Evolutionary conservation across 2,329 filamentous ascomycete species (phyloP).

Genomic region (Claviceps capensis): DNA sequence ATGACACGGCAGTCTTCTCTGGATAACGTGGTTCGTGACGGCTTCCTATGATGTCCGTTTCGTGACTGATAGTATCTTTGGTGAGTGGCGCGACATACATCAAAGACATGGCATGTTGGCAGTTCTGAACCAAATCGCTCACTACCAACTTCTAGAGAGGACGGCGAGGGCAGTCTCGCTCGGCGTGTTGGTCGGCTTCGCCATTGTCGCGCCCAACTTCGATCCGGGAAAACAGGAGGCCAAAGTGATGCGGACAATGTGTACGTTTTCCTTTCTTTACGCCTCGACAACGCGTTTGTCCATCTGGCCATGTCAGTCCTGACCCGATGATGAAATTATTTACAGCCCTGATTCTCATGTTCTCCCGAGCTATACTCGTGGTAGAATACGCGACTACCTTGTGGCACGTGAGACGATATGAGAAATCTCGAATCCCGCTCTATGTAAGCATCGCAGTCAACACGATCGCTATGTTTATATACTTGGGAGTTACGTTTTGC

Average conservation of each 20-base stretch:
- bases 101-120: not conserved
- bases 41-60: slow-evolving; percentile 54
- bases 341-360: slow-evolving; percentile 31
- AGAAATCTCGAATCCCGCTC: slow-evolving; percentile 22
- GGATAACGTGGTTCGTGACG: slow-evolving; percentile 56
- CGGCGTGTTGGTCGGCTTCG: slow-evolving; percentile 51
- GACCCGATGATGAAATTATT: not conserved
- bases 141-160: slow-evolving; percentile 27
- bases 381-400: slow-evolving; percentile 38
- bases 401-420: slow-evolving; percentile 28
- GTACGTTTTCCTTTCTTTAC: slow-evolving; percentile 11
- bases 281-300: not conserved
- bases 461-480: slow-evolving; percentile 21
- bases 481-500: slow-evolving; percentile 27
- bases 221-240: slow-evolving; percentile 23
- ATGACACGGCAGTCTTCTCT: slow-evolving; percentile 34
- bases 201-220: slow-evolving; percentile 40
- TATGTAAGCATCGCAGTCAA: slow-evolving; percentile 22
- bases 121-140: not conserved
- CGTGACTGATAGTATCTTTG: slow-evolving; percentile 49
- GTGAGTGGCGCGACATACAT: slow-evolving; percentile 8
- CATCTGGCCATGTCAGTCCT: too few relatives aligned
- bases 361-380: slow-evolving; percentile 38
- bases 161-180: slow-evolving; percentile 45
- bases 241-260: slow-evolving; percentile 26